Evolutionary conservation across 2,329 filamentous ascomycete species (phyloP).

Genomic region (Daldinia sp.): DNA sequence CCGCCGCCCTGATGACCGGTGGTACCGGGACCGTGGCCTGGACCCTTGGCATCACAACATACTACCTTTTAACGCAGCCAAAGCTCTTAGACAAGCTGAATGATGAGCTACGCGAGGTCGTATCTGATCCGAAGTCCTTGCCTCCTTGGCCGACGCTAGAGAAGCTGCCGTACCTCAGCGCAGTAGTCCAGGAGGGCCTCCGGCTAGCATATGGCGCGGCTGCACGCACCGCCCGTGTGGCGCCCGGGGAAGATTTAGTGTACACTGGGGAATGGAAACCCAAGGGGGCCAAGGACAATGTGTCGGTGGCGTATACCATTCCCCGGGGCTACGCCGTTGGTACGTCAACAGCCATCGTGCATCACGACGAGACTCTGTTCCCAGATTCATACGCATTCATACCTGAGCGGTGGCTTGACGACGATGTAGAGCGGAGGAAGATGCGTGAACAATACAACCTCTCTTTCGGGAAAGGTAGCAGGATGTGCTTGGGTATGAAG

Average conservation of each 20-base stretch:
- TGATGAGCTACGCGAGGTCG: slow-evolving; percentile 49
- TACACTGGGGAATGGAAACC: slow-evolving; percentile 30
- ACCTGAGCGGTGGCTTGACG: slow-evolving; percentile 46
- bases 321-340: slow-evolving; percentile 43
- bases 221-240: slow-evolving; percentile 33
- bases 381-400: slow-evolving; percentile 41
- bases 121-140: slow-evolving; percentile 24
- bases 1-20: slow-evolving; percentile 50
- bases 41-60: slow-evolving; percentile 52
- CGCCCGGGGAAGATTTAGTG: slow-evolving; percentile 38
- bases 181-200: slow-evolving; percentile 42
- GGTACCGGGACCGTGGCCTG: slow-evolving; percentile 55
- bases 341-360: slow-evolving; percentile 35
- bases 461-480: slow-evolving; percentile 44
- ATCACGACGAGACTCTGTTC: slow-evolving; percentile 43
- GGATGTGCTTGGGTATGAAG: slow-evolving; percentile 47
- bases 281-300: background rate
- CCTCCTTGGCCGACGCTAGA: slow-evolving; percentile 43
- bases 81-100: slow-evolving; percentile 49
- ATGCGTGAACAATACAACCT: slow-evolving; percentile 39
- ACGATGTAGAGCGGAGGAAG: slow-evolving; percentile 10
- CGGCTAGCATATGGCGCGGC: slow-evolving; percentile 42
- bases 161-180: slow-evolving; percentile 42
- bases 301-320: slow-evolving; percentile 35
- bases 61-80: slow-evolving; percentile 53